Percentiles rank a stretch among this genome's conserved stretches.
phyloP scores from a whole-genome alignment of 1,139 yeast genomes.

The Blastobotrys proliferans region DNA sequence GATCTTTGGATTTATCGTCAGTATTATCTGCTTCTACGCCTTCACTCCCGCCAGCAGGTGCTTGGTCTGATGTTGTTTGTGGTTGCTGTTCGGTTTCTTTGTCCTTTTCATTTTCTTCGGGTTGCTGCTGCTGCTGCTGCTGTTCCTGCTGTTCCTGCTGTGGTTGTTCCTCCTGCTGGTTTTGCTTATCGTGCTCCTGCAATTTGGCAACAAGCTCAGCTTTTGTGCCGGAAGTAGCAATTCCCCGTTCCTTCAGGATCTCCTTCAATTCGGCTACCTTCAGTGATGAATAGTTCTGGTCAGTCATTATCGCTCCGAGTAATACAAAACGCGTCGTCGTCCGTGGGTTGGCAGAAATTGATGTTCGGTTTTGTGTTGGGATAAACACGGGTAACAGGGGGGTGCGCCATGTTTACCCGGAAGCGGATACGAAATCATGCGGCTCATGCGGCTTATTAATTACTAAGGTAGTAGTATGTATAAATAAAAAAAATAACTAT shows the following conservation, averaged over 20 bases:
- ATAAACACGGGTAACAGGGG: no score
- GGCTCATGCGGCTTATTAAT: no score
- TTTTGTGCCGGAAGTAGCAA: slow-evolving; percentile 77
- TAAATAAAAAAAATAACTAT: not conserved
- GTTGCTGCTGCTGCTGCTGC: not conserved
- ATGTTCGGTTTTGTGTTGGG: no score
- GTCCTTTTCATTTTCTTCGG: not conserved
- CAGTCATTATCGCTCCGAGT: slow-evolving; percentile 42
- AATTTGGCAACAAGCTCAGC: slow-evolving; percentile 75
- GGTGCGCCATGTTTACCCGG: no score
- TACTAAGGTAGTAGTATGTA: no score
- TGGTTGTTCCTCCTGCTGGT: not conserved
- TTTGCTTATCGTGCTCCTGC: slow-evolving; percentile 29
- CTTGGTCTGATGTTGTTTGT: slow-evolving; percentile 1
- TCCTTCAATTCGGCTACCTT: slow-evolving; percentile 89
- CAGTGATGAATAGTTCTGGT: slow-evolving; percentile 53
- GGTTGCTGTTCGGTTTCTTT: not conserved
- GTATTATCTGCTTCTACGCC: slow-evolving; percentile 1
- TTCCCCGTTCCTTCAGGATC: slow-evolving; percentile 59
- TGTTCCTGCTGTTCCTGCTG: not conserved
- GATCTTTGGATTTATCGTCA: slow-evolving; percentile 9
- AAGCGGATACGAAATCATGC: no score
- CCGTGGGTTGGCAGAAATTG: not conserved
- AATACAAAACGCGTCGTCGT: not conserved
- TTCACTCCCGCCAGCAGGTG: not conserved